Evolutionary conservation across 768 basidiomycete species (phyloP).

Genomic region (Suillus bovinus): DNA sequence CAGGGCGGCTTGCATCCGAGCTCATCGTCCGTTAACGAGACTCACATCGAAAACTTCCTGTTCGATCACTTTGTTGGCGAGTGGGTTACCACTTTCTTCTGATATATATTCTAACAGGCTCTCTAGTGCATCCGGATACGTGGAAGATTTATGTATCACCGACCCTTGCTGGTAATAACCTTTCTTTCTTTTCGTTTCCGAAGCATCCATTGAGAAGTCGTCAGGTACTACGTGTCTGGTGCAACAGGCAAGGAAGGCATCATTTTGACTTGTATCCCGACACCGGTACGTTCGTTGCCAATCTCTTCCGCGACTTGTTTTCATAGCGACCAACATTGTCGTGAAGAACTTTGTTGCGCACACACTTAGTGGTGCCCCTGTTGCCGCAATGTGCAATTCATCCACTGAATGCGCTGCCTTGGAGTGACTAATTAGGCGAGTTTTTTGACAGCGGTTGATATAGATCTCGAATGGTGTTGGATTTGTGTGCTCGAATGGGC

Average conservation of each 20-base stretch:
- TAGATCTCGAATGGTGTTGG: conserved; percentile 49
- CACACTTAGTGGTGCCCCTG: conserved; percentile 45
- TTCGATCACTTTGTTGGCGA: conserved; percentile 60
- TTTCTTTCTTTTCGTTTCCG: neutral
- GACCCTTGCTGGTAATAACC: conserved; percentile 57
- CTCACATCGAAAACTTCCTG: conserved; percentile 53
- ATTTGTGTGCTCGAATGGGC: conserved; percentile 50
- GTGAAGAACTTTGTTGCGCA: conserved; percentile 47
- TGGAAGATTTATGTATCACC: conserved; percentile 58
- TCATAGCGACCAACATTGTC: conserved; percentile 47
- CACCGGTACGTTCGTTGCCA: conserved; percentile 40
- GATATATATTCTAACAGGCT: neutral
- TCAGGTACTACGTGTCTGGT: conserved; percentile 43
- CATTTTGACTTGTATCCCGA: conserved; percentile 58
- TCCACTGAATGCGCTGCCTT: conserved; percentile 37
- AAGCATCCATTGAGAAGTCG: neutral
- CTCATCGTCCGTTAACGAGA: conserved; percentile 47
- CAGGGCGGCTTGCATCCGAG: conserved; percentile 46
- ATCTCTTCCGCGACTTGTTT: neutral
- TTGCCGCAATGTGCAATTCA: conserved; percentile 56
- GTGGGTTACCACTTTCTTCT: conserved; percentile 18
- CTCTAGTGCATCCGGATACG: conserved; percentile 39
- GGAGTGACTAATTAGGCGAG: neutral
- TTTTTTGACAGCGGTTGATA: neutral
- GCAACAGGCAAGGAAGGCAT: conserved; percentile 60